Base-by-base conservation (phyloP, 352 stramenopile species). In the Pythium insidiosum region DNA sequence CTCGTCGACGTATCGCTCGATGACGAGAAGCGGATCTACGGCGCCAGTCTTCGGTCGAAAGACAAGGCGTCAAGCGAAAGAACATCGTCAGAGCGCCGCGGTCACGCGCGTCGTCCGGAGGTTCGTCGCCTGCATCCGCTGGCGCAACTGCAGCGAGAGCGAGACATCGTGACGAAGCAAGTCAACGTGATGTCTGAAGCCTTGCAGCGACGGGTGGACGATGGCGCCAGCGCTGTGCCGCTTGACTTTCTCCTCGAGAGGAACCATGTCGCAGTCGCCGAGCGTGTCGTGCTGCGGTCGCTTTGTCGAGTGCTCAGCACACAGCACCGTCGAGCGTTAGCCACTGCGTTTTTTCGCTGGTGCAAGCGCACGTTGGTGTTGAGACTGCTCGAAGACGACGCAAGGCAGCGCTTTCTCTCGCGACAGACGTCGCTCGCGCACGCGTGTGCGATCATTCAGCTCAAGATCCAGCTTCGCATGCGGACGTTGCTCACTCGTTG, bases 371-470 rank as follows among this genome's bases (percentile, higher is more conserved):
- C 56, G 25, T 30, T 66, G 15, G 53, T 47, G 13, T 24, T 53
- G 15, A 50, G 52, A 2, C 42, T 66, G 15, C 29, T 66, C 6
- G 51, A 57, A 41, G 44, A 58, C 4, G 33, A 65, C 6, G 56
- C 37, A 19, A 50, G 45, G 5, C 61, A 61, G 33, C 31, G 52
- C 15, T 51, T 47, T 11, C 7, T 69, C 2, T 0, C 39, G 9
- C 50, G 47, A 6, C 61, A 71, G 20, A 53, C 54, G 5, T 62
- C 44, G 29, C 48, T 75, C 25, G 54, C 61, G 1, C 61, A 70
- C 33, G 65, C 65, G 21, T 70, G 48, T 20, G 61, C 54, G 23
- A 61, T 75, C 47, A 31, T 75, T 5, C 61, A 72, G 50, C 42
- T 50, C 5, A 63, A 65, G 13, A 30, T 68, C 20, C n/a, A 53